phyloP scores from a whole-genome alignment of 2,329 filamentous ascomycete species.

The Fusarium nelsonii region DNA sequence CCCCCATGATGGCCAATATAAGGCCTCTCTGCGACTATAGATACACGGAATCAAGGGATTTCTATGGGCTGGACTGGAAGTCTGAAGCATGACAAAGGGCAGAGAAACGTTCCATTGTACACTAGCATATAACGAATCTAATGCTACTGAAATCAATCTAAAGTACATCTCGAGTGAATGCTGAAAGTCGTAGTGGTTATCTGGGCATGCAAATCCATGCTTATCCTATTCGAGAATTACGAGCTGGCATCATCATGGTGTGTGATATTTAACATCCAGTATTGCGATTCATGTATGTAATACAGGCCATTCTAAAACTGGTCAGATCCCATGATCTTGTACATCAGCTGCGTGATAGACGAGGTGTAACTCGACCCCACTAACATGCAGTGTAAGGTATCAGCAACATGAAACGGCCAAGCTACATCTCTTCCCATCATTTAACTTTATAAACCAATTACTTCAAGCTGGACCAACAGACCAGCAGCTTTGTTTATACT shows the following conservation, averaged over 20 bases:
- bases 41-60: slow-evolving; percentile 13
- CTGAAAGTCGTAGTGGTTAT: neutral
- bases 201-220: neutral
- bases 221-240: neutral
- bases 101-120: slow-evolving; percentile 35
- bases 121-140: slow-evolving; percentile 45
- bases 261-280: neutral
- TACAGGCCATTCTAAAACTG: neutral
- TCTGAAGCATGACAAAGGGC: slow-evolving; percentile 1
- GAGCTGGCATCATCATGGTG: neutral
- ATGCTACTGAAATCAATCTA: slow-evolving; percentile 31
- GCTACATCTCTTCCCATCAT: slow-evolving; percentile 19
- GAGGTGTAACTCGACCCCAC: slow-evolving; percentile 37
- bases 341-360: slow-evolving; percentile 38
- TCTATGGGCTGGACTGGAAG: slow-evolving; percentile 1
- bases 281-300: neutral
- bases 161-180: neutral
- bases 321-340: slow-evolving; percentile 37
- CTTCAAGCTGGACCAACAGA: slow-evolving; percentile 2
- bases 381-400: slow-evolving; percentile 35
- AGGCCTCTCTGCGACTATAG: slow-evolving; percentile 22
- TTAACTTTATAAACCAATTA: slow-evolving; percentile 9
- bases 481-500: neutral
- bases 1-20: slow-evolving; percentile 19
- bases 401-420: slow-evolving; percentile 27